Base-by-base conservation (phyloP, 23 red algal species). In the Rhodosorus marinus region DNA sequence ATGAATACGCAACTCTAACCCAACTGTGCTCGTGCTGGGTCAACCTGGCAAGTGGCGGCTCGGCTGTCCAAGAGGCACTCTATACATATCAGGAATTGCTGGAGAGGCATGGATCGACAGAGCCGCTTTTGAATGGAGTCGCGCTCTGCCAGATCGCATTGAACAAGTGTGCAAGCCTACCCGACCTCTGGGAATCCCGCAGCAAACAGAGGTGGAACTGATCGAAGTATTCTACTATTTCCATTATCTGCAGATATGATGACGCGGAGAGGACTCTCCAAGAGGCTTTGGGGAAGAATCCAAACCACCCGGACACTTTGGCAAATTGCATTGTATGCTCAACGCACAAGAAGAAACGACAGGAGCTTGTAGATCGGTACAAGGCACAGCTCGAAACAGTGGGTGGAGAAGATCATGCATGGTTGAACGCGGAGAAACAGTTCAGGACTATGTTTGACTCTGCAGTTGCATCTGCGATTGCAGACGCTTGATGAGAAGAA, bases 41-140 rank as follows among this genome's bases (percentile, higher is more conserved):
- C 21, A 47, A 60, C 60, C 29, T 92, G 0, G 47, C 62, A 29
- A 65, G 63, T 34, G 75, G 69, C 26, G 22, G 41, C 49, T 52
- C 50, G 20, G 49, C 57, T 29, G 71, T 78, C 31, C 54, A 71
- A 11, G 76, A 77, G 19, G 86, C 86, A 2, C 40, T 72, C 31
- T 78, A 70, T 40, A 71, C 70, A 32, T 82, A 73, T 35, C 47
- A 57, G 35, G 86, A 93, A 8, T 47, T 93, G 6, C 31, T 79
- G 0, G 86, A 93, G 38, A 35, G 86, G 23, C 76, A 93, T 57
- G 86, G 86, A 6, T 50, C 68, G 24, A 78, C 86, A 9, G 69
- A 66, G 62, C 57, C 58, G 71, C 53, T 93, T 35, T 42, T 93
- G 20, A 93, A 93, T 43, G 75, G 69, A 8, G 61, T 76, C 32